phyloP scores from a whole-genome alignment of 2,329 filamentous ascomycete genomes.

The Penicillium sp. region DNA sequence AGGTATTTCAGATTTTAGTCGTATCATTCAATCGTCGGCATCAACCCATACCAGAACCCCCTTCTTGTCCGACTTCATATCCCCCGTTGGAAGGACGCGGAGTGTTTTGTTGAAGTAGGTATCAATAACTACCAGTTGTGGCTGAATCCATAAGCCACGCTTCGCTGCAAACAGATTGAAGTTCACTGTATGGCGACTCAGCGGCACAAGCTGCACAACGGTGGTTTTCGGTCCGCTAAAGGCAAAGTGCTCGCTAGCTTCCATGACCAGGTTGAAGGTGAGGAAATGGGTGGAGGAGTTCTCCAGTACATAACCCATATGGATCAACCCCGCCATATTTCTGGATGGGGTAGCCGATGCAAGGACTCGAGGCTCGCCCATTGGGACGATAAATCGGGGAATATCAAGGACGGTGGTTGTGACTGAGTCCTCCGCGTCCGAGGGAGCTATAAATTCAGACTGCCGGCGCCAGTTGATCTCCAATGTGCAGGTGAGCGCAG shows the following conservation, averaged over 20 bases:
- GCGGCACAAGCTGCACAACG: slow-evolving; percentile 74
- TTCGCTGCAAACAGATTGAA: slow-evolving; percentile 71
- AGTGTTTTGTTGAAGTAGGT: slow-evolving; percentile 91
- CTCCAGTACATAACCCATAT: slow-evolving; percentile 71
- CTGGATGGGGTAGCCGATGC: slow-evolving; percentile 43
- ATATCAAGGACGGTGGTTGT: slow-evolving; percentile 71
- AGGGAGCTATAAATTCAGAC: slow-evolving; percentile 28
- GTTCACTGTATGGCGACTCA: slow-evolving; percentile 69
- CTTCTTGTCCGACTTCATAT: slow-evolving; percentile 57
- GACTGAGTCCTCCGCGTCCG: slow-evolving; percentile 29
- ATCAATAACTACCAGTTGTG: slow-evolving; percentile 75
- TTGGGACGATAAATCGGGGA: slow-evolving; percentile 75
- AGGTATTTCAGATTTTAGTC: neutral
- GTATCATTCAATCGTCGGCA: slow-evolving; percentile 31
- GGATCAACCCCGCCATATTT: slow-evolving; percentile 35
- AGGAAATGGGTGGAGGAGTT: slow-evolving; percentile 94
- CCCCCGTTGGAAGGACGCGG: slow-evolving; percentile 74
- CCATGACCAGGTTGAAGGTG: slow-evolving; percentile 89
- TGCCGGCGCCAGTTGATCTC: slow-evolving; percentile 73
- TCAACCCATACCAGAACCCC: slow-evolving; percentile 47
- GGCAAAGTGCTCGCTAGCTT: slow-evolving; percentile 86
- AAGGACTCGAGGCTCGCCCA: slow-evolving; percentile 82
- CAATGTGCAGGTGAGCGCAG: slow-evolving; percentile 71
- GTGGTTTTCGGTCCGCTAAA: slow-evolving; percentile 85
- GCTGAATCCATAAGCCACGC: slow-evolving; percentile 65